phyloP scores from a whole-genome alignment of 2,329 filamentous ascomycete genomes.

The Exophiala sp. region DNA sequence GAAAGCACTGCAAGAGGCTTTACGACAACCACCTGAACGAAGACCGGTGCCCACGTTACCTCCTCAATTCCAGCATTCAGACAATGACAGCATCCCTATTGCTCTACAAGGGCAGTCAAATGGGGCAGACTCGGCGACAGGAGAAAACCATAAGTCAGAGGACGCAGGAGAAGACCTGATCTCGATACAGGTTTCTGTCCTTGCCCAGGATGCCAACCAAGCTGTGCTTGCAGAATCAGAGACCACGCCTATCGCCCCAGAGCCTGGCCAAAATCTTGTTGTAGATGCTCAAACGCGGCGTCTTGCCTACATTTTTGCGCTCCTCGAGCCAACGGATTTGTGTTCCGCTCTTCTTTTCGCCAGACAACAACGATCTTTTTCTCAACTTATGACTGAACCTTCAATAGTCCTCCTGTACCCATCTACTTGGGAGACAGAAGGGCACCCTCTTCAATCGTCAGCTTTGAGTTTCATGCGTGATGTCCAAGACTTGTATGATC shows the following conservation, averaged over 20 bases:
- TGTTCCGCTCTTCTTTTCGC: slow-evolving; percentile 44
- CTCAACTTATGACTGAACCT: slow-evolving; percentile 34
- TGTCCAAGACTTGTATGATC: slow-evolving; percentile 37
- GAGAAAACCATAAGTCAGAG: not conserved
- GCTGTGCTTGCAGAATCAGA: not conserved
- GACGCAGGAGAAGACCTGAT: not conserved
- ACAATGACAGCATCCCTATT: slow-evolving; percentile 13
- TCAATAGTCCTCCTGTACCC: slow-evolving; percentile 45
- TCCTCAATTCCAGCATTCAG: slow-evolving; percentile 23
- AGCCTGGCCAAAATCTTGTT: not conserved
- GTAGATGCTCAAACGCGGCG: slow-evolving; percentile 2
- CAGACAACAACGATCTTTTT: slow-evolving; percentile 29
- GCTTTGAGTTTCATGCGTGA: slow-evolving; percentile 37
- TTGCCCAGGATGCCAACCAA: not conserved
- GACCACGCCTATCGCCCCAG: not conserved
- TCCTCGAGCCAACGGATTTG: slow-evolving; percentile 40
- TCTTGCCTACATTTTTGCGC: slow-evolving; percentile 39
- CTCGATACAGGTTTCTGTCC: slow-evolving; percentile 8
- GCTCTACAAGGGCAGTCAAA: slow-evolving; percentile 9
- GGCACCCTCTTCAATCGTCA: slow-evolving; percentile 18
- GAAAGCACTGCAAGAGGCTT: slow-evolving; percentile 65
- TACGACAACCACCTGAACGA: slow-evolving; percentile 48
- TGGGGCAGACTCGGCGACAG: not conserved
- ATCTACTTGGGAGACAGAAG: slow-evolving; percentile 38
- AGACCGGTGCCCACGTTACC: slow-evolving; percentile 31